A percentile compares a stretch with the other conserved stretches of the same genome.
Conservation (phyloP, 2,329 filamentous ascomycete species). For the Penicillium hesseltinei region DNA sequence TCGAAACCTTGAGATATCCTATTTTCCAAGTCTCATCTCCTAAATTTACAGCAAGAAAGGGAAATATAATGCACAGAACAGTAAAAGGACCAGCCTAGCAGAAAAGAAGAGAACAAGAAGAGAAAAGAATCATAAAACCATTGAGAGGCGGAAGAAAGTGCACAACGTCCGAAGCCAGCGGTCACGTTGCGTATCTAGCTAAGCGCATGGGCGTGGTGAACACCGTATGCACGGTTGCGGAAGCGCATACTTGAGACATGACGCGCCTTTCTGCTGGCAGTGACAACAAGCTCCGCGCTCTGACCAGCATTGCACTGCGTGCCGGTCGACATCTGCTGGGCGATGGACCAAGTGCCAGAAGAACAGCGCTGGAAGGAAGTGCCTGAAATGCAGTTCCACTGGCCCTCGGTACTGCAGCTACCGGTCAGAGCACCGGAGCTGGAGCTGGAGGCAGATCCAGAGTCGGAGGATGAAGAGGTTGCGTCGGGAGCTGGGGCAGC, state of each 20-base stretch:
- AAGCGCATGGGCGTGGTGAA: conserved; percentile 21
- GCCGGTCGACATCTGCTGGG: conserved; percentile 53
- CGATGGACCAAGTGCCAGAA: conserved; percentile 55
- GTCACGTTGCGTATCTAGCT: conserved; percentile 18
- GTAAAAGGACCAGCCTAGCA: not conserved
- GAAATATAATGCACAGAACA: conserved; percentile 11
- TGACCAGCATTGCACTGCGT: conserved; percentile 51
- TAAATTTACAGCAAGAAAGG: conserved; percentile 23
- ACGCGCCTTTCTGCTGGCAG: conserved; percentile 25
- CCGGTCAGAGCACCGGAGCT: conserved; percentile 41
- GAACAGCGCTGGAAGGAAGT: conserved; percentile 62
- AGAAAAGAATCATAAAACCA: not conserved
- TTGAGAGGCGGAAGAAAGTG: not conserved
- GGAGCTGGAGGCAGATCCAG: conserved; percentile 8
- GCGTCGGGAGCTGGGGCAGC: conserved; percentile 1
- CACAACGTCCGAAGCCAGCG: conserved; percentile 19
- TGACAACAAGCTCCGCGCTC: conserved; percentile 26
- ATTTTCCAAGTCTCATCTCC: conserved; percentile 8
- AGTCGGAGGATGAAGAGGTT: not conserved
- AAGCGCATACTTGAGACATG: conserved; percentile 30
- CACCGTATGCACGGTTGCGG: conserved; percentile 26
- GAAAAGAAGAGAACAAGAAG: conserved; percentile 8
- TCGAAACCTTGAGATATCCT: conserved; percentile 3
- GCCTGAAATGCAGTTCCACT: conserved; percentile 59
- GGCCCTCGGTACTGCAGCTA: conserved; percentile 54